Conservation (phyloP, 225 moss, liverwort and hornwort species). For the Sphagnum tenellum region DNA sequence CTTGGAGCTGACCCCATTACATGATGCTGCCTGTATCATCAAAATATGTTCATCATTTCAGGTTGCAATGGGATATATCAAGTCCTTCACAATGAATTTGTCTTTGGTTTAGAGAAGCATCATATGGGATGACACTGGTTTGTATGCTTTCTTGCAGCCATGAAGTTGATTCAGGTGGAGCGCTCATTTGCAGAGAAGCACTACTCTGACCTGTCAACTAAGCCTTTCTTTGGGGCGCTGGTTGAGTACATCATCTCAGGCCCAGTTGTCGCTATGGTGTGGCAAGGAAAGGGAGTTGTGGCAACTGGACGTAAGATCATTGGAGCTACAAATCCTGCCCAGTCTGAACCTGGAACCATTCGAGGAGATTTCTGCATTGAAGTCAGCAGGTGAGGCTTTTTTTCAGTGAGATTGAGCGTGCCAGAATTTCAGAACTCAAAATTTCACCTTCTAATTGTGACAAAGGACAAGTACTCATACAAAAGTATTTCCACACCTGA, state of each 20-base stretch:
- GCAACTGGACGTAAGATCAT: constrained; percentile 20
- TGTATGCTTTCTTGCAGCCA: background rate
- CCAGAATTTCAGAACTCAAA: too few species aligned
- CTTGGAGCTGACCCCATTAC: background rate
- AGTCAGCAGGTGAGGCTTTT: constrained; percentile 14
- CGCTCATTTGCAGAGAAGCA: constrained; percentile 27
- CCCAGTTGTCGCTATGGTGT: constrained; percentile 27
- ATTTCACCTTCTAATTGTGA: too few species aligned
- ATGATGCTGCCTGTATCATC: too few species aligned
- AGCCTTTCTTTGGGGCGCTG: constrained; percentile 20
- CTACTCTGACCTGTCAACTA: constrained; percentile 22
- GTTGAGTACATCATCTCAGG: constrained; percentile 30
- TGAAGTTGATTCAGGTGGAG: constrained; percentile 17
- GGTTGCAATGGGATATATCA: too few species aligned
- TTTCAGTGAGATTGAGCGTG: too few species aligned
- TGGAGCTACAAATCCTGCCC: constrained; percentile 27
- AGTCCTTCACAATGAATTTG: too few species aligned
- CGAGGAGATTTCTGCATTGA: constrained; percentile 25
- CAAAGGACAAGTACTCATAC: too few species aligned
- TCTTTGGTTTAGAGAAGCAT: background rate
- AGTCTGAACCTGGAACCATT: constrained; percentile 25
- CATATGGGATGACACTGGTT: background rate
- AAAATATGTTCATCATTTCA: too few species aligned
- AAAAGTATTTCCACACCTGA: too few species aligned
- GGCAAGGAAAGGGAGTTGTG: constrained; percentile 27